A percentile compares a stretch with the other conserved stretches of the same genome.
Evolutionary conservation across 2,329 filamentous ascomycete genomes (phyloP).

Genomic region (Trichoderma brevicompactum): DNA sequence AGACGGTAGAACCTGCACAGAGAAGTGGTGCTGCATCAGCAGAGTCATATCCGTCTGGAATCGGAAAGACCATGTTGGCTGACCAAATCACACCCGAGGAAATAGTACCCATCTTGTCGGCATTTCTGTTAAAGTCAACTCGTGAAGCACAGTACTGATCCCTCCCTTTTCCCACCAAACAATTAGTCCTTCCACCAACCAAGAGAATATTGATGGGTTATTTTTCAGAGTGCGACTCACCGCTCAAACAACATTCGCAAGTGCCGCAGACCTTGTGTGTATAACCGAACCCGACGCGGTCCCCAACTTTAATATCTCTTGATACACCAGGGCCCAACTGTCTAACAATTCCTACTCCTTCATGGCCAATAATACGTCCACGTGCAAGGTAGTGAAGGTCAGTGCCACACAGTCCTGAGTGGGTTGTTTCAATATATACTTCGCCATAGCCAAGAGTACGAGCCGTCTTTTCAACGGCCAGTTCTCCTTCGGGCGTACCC

Average conservation of each 20-base stretch:
- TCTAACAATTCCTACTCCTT: constrained; percentile 2
- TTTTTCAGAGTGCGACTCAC: background rate
- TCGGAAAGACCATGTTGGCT: constrained; percentile 13
- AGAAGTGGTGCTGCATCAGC: constrained; percentile 5
- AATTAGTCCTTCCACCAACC: background rate
- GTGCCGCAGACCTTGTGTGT: constrained; percentile 16
- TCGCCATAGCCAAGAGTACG: constrained; percentile 7
- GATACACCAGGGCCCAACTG: constrained; percentile 1
- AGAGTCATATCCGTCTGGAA: constrained; percentile 16
- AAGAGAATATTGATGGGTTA: background rate
- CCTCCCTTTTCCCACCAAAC: background rate
- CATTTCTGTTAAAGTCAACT: constrained; percentile 4
- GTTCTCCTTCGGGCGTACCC: constrained; percentile 4
- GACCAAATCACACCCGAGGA: constrained; percentile 5
- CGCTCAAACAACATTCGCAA: constrained; percentile 4
- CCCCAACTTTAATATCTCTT: constrained; percentile 1
- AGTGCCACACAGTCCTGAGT: constrained; percentile 2
- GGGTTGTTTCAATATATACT: constrained; percentile 11
- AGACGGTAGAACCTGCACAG: constrained; percentile 6
- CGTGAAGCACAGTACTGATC: constrained; percentile 8
- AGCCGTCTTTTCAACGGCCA: background rate
- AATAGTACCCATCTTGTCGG: constrained; percentile 11
- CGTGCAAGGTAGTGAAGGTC: constrained; percentile 12
- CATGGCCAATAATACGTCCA: constrained; percentile 7
- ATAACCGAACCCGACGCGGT: constrained; percentile 12